Base-by-base conservation (phyloP, 306 rosid species). In the Crotalaria pallida region DNA sequence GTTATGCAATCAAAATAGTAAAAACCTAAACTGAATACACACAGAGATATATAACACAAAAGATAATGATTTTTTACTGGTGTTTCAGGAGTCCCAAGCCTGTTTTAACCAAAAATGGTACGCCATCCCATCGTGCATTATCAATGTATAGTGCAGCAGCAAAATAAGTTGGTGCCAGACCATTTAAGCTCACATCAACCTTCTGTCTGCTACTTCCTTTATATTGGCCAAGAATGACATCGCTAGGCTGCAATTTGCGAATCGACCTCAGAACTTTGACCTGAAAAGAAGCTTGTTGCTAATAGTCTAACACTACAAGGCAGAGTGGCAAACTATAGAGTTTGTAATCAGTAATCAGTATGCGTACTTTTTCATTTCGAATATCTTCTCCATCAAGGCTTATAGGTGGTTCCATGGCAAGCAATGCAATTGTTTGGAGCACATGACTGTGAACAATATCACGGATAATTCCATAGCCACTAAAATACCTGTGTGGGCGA, bases 41-140 rank as follows among this genome's bases (percentile, higher is more conserved):
- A n/a, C n/a, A n/a, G 51, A 31, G 17, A 12, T 36, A 0, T 33
- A 6, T 34, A 56, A 70, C 56, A 64, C 5, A 24, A 64, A 31
- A 21, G 22, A 29, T 15, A 21, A 45, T 27, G 74, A 55, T 44
- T 66, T 66, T 68, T 78, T 79, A 93, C 98, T 92, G 82, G 89
- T 90, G 97, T 59, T 90, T 78, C 74, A 90, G 88, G 75, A 93
- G 98, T 66, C 97, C 96, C 64, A 90, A 56, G 81, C 98, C 98
- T 23, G 93, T 75, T 78, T 87, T 93, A 65, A 93, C 82, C 82
- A 90, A 70, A 78, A 93, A 93, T 41, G 98, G 98, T 76, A 93
- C 98, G 19, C 98, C 98, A 58, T 93, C 97, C 97, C 98, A 93
- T n/a, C 96, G 84, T 68, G 94, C 97, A 80, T 90, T 93, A 79